Evolutionary conservation across 2,329 filamentous ascomycete genomes (phyloP).

Genomic region (Ophiostoma quercus): DNA sequence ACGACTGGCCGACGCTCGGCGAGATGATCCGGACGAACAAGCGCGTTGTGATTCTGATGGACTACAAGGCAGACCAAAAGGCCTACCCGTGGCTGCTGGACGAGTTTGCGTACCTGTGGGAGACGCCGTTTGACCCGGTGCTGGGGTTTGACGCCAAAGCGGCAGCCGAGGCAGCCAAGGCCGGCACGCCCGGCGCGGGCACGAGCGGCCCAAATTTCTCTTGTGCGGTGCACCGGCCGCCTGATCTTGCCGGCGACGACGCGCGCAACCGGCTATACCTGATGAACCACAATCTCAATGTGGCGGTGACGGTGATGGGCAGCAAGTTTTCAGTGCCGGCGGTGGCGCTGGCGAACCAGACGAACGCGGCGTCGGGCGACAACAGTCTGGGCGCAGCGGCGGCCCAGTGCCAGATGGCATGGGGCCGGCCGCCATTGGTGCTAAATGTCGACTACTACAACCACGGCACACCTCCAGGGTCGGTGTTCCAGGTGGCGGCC

Average conservation of each 20-base stretch:
- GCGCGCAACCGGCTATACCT: conserved; percentile 66
- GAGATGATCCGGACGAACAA: conserved; percentile 68
- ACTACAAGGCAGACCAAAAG: conserved; percentile 76
- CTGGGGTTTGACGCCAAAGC: not conserved
- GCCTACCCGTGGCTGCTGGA: conserved; percentile 79
- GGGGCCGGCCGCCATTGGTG: conserved; percentile 68
- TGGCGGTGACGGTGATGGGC: conserved; percentile 63
- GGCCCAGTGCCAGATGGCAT: conserved; percentile 55
- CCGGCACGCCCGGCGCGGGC: conserved; percentile 12
- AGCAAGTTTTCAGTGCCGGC: conserved; percentile 65
- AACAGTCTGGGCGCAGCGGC: conserved; percentile 63
- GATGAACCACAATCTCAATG: conserved; percentile 87
- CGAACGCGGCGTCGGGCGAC: conserved; percentile 60
- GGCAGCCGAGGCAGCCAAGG: not conserved
- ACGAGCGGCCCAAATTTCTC: conserved; percentile 58
- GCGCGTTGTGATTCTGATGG: conserved; percentile 74
- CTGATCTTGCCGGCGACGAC: conserved; percentile 51
- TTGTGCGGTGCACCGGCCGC: conserved; percentile 72
- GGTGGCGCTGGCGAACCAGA: conserved; percentile 61
- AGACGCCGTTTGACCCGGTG: conserved; percentile 74
- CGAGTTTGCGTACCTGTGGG: conserved; percentile 84
- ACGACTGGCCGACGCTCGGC: conserved; percentile 78
- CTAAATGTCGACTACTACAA: conserved; percentile 86
- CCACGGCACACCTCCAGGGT: conserved; percentile 58
- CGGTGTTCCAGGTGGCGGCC: conserved; percentile 71